phyloP scores from a whole-genome alignment of 2,329 filamentous ascomycete species.

The Penicillium psychrosexuale region DNA sequence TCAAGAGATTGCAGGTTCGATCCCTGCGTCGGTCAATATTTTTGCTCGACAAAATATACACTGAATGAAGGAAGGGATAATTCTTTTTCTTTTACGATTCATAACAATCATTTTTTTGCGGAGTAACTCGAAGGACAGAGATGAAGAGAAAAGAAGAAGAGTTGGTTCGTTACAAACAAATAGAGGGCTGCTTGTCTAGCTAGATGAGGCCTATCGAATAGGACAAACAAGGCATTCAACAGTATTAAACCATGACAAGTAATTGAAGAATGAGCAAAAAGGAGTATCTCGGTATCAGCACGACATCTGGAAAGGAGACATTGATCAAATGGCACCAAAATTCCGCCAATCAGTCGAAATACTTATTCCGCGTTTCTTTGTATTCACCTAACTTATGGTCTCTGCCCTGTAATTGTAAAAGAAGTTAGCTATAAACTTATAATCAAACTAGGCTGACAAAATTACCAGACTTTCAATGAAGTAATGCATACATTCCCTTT shows the following conservation, averaged over 20 bases:
- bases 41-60: not conserved
- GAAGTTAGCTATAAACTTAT: too few species aligned
- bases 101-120: not conserved
- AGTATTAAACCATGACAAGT: too few species aligned
- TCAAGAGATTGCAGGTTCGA: constrained; percentile 53
- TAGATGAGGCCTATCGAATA: too few species aligned
- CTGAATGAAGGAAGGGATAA: too few species aligned
- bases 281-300: too few species aligned
- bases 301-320: too few species aligned
- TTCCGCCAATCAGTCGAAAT: not conserved
- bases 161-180: too few species aligned
- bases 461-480: not conserved
- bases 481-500: not conserved
- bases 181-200: too few species aligned
- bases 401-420: not conserved
- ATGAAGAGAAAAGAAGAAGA: too few species aligned
- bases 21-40: constrained; percentile 38
- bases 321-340: too few species aligned
- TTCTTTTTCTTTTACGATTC: not conserved
- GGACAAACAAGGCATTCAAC: too few species aligned
- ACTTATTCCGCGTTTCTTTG: not conserved
- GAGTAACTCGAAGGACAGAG: not conserved
- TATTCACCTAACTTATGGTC: not conserved
- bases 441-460: not conserved
- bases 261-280: too few species aligned